Evolutionary conservation across 2,329 filamentous ascomycete genomes (phyloP).

Genomic region (Aspergillus fructus): DNA sequence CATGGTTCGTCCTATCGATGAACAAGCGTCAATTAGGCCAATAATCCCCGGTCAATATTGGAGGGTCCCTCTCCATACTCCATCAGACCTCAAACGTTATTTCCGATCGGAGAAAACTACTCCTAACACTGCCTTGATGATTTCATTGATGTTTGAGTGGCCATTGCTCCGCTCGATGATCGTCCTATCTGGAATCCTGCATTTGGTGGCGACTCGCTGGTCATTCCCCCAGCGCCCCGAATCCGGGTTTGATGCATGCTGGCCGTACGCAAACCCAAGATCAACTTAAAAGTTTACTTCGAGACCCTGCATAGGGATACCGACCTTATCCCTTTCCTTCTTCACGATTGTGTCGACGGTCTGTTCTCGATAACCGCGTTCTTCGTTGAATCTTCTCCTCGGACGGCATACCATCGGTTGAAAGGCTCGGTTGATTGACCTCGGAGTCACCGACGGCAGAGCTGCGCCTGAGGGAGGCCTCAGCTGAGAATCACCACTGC

Average conservation of each 20-base stretch:
- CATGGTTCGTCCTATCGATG: not conserved
- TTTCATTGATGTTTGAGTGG: not conserved
- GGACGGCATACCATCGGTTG: not conserved
- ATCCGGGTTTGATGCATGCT: not conserved
- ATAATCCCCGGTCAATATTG: not conserved
- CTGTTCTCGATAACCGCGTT: not conserved
- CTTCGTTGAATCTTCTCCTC: not conserved
- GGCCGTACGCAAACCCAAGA: conserved; percentile 8
- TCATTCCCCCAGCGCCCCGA: not conserved
- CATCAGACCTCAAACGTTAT: not conserved
- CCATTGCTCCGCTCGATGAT: conserved; percentile 1
- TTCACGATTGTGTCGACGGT: not conserved
- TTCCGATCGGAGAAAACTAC: conserved; percentile 9
- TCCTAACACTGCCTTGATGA: not conserved
- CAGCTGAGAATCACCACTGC: conserved; percentile 1
- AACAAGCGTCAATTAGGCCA: not conserved
- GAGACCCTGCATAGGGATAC: conserved; percentile 15
- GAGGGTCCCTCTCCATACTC: not conserved
- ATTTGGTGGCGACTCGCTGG: conserved; percentile 4
- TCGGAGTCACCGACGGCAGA: conserved; percentile 6
- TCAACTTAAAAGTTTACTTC: not conserved
- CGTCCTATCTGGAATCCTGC: conserved; percentile 8
- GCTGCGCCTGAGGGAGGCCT: not conserved
- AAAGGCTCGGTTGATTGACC: not conserved
- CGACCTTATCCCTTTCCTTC: conserved; percentile 11